These are phyloP conservation scores for grape (Vitis vinifera) DNA, from an alignment of 164 flowering plant genomes.

Conservation along the genomic window DNA sequence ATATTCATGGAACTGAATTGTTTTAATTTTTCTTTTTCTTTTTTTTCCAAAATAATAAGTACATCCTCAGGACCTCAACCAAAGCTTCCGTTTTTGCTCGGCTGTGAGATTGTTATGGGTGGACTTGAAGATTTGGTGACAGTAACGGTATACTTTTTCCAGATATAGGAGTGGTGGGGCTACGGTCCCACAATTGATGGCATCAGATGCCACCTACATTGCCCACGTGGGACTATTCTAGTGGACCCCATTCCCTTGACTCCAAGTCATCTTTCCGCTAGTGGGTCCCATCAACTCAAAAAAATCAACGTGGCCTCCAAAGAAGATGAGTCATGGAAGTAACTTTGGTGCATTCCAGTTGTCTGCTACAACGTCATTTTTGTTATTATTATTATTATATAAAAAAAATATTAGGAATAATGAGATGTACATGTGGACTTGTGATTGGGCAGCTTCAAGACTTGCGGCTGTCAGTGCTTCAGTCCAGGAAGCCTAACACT, in stretches of 20 bases:
- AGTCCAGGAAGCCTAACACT: conserved; percentile 17
- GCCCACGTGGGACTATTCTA: background rate
- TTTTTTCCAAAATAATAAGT: too few species aligned
- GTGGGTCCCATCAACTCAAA: too few species aligned
- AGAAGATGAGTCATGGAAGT: background rate
- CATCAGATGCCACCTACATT: background rate
- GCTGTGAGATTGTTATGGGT: too few species aligned
- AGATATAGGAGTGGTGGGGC: background rate
- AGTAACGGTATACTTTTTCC: background rate
- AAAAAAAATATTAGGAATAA: too few species aligned
- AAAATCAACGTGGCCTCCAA: background rate
- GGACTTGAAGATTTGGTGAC: too few species aligned
- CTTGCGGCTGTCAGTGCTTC: conserved; percentile 43
- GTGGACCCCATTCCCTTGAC: background rate
- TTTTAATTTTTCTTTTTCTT: too few species aligned
- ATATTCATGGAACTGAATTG: too few species aligned
- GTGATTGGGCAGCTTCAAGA: conserved; percentile 16
- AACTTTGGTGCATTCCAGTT: conserved; percentile 14
- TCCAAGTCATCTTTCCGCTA: background rate
- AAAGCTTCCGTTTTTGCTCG: too few species aligned
- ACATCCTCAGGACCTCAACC: too few species aligned
- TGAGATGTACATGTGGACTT: background rate
- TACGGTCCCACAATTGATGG: background rate
- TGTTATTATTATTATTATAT: background rate
- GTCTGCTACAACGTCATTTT: background rate